Evolutionary conservation across 139 green algal species (phyloP), one percentile per base, ranked within the genome.

Genomic region (Gonium pectorale): DNA sequence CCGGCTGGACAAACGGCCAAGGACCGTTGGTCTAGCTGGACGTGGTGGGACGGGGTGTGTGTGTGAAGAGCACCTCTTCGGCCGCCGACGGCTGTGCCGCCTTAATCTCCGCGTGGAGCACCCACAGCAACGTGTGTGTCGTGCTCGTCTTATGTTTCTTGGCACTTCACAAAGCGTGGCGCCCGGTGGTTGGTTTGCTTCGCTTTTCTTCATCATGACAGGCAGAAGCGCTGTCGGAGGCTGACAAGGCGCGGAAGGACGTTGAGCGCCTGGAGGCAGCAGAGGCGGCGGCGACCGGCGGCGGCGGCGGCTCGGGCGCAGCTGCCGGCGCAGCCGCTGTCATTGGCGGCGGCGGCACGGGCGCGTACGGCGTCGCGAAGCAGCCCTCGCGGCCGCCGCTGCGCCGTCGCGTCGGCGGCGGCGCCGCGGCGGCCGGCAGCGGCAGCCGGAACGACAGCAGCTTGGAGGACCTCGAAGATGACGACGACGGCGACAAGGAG

Each of bases 401-500:
- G 24, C 52, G 26, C 31, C 70, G 21, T 13, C 29, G 59, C 19
- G 59, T 67, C 26, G 49, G 49, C 49, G 17, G 49, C 49, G 49
- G 49, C 17, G 49, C 49, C 17, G 49, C 49, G 13, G 49, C 49
- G 13, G 49, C 49, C 49, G 49, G 71, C 33, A n/a, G 51, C 52
- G 31, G 52, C 49, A 73, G 66, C 66, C 5, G 71, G 38, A 7
- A 2, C 15, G 66, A 33, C 37, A 11, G 6, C 15, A 44, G 15
- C 17, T 21, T 29, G 26, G 73, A 81, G 24, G 73, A 40, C 35
- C 73, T 81, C 37, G 52, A 69, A 35, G 73, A 81, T 8, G 73
- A 81, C n/a, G 35, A 54, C 54, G 73, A 81, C 5, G 52, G 54
- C 54, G 35, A 81, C 54, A 81, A 81, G 73, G 73, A 81, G 35